phyloP scores from a whole-genome alignment of 2,329 filamentous ascomycete species.

The Chalaropsis ovoidea region DNA sequence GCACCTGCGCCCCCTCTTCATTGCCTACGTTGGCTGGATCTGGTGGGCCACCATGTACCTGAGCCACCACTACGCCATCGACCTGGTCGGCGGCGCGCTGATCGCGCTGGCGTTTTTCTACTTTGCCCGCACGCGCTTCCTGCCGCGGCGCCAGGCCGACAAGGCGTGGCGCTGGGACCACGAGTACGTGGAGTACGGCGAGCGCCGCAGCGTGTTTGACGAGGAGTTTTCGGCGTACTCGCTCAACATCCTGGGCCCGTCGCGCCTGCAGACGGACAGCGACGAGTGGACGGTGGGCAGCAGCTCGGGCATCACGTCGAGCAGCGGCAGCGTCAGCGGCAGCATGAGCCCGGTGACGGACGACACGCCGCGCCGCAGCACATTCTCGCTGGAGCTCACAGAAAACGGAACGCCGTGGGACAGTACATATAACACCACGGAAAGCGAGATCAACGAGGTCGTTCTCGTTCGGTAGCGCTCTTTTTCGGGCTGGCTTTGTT shows the following conservation, averaged over 20 bases:
- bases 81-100: conserved; percentile 76
- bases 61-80: conserved; percentile 92
- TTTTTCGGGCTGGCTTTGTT: conserved; percentile 25
- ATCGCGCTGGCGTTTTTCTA: conserved; percentile 72
- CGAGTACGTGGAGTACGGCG: conserved; percentile 77
- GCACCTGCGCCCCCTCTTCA: conserved; percentile 65
- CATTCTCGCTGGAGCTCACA: conserved; percentile 32
- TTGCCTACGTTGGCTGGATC: conserved; percentile 80
- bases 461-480: conserved; percentile 35
- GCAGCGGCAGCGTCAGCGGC: conserved; percentile 38
- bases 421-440: conserved; percentile 32
- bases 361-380: conserved; percentile 30
- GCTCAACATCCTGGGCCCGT: conserved; percentile 38
- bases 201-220: conserved; percentile 32
- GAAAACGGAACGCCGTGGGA: conserved; percentile 36
- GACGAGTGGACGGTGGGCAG: conserved; percentile 88
- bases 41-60: conserved; percentile 99
- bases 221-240: conserved; percentile 42
- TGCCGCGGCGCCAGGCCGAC: conserved; percentile 71
- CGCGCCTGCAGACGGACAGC: conserved; percentile 46
- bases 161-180: conserved; percentile 92
- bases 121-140: conserved; percentile 65
- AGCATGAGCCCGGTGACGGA: conserved; percentile 44
- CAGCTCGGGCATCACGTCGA: conserved; percentile 49
- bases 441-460: conserved; percentile 40